phyloP scores from a whole-genome alignment of 108 stramenopile genomes.

The Nitzschia sp. region DNA sequence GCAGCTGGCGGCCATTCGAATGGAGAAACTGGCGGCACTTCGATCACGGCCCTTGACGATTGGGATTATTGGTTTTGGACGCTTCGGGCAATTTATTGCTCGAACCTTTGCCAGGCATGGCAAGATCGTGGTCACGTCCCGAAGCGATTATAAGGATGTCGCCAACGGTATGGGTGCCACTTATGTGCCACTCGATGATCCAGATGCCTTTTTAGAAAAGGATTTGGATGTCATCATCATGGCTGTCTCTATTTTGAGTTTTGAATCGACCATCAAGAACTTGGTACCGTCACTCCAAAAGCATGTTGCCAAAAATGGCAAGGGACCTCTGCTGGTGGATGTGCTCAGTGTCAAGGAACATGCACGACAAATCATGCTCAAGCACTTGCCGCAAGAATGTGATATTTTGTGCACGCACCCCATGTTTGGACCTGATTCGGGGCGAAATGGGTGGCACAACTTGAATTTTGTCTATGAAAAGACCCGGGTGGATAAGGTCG shows the following conservation, averaged over 20 bases:
- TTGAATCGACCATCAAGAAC: constrained; percentile 72
- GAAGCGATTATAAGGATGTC: constrained; percentile 72
- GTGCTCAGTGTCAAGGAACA: constrained; percentile 98
- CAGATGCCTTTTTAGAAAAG: constrained; percentile 58
- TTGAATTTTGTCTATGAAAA: constrained; percentile 96
- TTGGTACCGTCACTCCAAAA: constrained; percentile 41
- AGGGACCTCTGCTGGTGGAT: constrained; percentile 90
- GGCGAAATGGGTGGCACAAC: constrained; percentile 88
- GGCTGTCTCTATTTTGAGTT: constrained; percentile 84
- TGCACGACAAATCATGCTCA: constrained; percentile 82
- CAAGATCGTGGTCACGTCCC: constrained; percentile 56
- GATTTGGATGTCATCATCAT: constrained; percentile 81
- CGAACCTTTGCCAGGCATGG: constrained; percentile 70
- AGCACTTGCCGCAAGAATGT: constrained; percentile 78
- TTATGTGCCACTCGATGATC: constrained; percentile 63
- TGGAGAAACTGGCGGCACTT: constrained; percentile 61
- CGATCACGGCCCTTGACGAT: constrained; percentile 79
- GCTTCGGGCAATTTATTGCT: constrained; percentile 95
- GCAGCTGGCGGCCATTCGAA: constrained; percentile 58
- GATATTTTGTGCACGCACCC: constrained; percentile 98
- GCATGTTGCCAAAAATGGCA: constrained; percentile 30
- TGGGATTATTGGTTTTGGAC: constrained; percentile 91
- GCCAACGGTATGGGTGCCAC: constrained; percentile 78
- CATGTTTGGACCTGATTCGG: constrained; percentile 99
- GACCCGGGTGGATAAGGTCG: constrained; percentile 72